Evolutionary conservation across 75 land plant species (phyloP), one percentile per base, ranked within the genome.

Genomic region (Azolla pinnata): DNA sequence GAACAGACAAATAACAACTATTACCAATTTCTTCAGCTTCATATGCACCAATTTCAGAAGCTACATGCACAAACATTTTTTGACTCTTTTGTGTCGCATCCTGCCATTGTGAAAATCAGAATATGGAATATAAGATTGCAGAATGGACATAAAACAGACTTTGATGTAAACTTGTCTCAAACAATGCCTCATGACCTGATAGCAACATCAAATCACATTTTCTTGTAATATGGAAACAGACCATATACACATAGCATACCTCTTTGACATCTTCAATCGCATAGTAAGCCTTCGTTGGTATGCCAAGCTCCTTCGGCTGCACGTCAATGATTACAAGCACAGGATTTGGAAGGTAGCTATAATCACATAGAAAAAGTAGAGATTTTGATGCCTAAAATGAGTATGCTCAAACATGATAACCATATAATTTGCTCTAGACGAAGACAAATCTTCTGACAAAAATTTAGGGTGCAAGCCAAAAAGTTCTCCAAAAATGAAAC

Each of bases 1-100:
- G 52, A n/a, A n/a, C n/a, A n/a, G 31, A 40, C 30, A 7, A 31
- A 56, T 30, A 32, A 64, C 0, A 33, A 18, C 79, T 40, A n/a
- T n/a, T 76, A 92, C 97, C 97, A 33, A 92, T 92, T 74, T 92
- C 97, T 66, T 92, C 97, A 58, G 91, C 97, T 63, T 92, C 97
- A 70, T 92, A 92, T 38, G 97, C 97, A 54, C 90, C 95, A 73
- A 92, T 92, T 68, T 88, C 97, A 28, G 97, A 92, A 19, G 82
- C 79, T 56, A 88, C 97, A 59, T 92, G 97, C 1, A 85, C 95
- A 83, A 92, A 92, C 4, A 81, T 83, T 66, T 88, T 92, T 55
- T 92, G 89, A 62, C 89, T 84, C 72, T 92, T 92, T 64, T 92
- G 96, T 17, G 97, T 92, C 17, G 97, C 97, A 85, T 92, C 84